Percentiles rank a stretch among this genome's conserved stretches.
Evolutionary conservation across 1,284 basidiomycete species (phyloP).

Genomic region (Irpex sp.): DNA sequence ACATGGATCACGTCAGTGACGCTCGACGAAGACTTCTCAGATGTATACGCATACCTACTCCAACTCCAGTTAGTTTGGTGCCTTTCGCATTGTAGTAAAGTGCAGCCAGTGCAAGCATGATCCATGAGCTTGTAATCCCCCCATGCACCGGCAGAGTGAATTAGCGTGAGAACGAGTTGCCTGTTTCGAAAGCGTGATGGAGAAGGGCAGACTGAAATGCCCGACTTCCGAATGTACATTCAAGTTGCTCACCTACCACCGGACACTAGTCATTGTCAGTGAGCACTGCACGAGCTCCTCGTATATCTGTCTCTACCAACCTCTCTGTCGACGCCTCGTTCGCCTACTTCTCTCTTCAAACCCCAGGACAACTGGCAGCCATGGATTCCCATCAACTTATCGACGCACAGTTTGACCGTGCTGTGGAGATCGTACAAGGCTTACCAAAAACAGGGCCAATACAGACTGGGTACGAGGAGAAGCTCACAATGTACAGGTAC

Average conservation of each 20-base stretch:
- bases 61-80: too few species aligned
- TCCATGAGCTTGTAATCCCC: too few species aligned
- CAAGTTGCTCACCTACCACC: background rate
- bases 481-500: conserved; percentile 90
- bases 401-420: conserved; percentile 86
- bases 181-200: background rate
- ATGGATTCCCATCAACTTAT: conserved; percentile 65
- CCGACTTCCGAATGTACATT: background rate
- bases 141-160: background rate
- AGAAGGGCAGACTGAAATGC: background rate
- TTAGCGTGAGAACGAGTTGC: background rate
- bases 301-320: too few species aligned
- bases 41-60: too few species aligned
- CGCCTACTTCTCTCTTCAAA: too few species aligned
- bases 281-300: too few species aligned
- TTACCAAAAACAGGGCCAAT: conserved; percentile 94
- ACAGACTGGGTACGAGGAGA: conserved; percentile 96
- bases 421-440: conserved; percentile 90
- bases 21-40: too few species aligned
- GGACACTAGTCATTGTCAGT: too few species aligned
- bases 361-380: background rate
- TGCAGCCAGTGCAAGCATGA: too few species aligned
- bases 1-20: too few species aligned
- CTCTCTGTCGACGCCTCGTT: too few species aligned
- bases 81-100: too few species aligned